A percentile compares a stretch with the other conserved stretches of the same genome.
Conservation (phyloP, 306 rosid species). For the Vicia villosa region DNA sequence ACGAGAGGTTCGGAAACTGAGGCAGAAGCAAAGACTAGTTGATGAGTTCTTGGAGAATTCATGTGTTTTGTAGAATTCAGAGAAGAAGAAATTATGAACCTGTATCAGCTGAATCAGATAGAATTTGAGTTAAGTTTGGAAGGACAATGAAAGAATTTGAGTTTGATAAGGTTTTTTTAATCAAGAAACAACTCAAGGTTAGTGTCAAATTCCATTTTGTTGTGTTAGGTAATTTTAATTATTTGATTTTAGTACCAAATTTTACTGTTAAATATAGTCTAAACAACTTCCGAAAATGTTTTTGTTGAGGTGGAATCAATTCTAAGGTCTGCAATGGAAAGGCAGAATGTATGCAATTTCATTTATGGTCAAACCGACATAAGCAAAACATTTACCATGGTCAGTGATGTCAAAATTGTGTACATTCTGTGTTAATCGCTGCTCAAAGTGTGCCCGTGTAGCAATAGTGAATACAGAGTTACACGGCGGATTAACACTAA, state of each 20-base stretch:
- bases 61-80: slow-evolving; percentile 80
- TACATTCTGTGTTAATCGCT: slow-evolving; percentile 24
- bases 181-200: slow-evolving; percentile 82
- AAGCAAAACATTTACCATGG: slow-evolving; percentile 97
- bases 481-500: too few relatives aligned
- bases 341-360: slow-evolving; percentile 82
- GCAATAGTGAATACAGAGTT: too few relatives aligned
- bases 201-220: slow-evolving; percentile 39
- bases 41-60: slow-evolving; percentile 73
- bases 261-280: slow-evolving; percentile 38
- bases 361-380: slow-evolving; percentile 97
- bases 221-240: slow-evolving; percentile 32
- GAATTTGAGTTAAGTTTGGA: slow-evolving; percentile 57
- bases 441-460: too few relatives aligned
- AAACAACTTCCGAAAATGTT: slow-evolving; percentile 56
- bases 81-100: slow-evolving; percentile 57
- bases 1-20: slow-evolving; percentile 75
- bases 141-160: slow-evolving; percentile 77
- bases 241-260: neutral
- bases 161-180: slow-evolving; percentile 82
- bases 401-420: slow-evolving; percentile 42
- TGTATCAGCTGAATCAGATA: slow-evolving; percentile 62
- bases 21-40: slow-evolving; percentile 47
- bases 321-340: slow-evolving; percentile 83
- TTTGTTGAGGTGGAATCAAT: slow-evolving; percentile 88